These are phyloP conservation scores for Diospyros kaki DNA, from an alignment of 148 eudicot genomes.

Conservation along the genomic window DNA sequence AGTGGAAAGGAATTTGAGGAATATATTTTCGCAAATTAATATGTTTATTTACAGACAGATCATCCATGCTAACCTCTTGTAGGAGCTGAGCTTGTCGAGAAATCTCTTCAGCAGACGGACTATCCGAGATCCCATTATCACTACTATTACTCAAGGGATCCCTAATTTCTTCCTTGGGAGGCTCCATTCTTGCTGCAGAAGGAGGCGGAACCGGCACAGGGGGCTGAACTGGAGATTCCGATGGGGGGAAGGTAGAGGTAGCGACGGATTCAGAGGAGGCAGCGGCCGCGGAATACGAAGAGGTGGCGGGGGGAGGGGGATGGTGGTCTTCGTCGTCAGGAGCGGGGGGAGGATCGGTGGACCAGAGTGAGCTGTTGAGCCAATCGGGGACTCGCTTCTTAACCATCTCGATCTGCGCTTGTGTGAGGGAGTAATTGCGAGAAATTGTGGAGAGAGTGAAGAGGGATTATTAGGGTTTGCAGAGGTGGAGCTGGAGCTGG, in stretches of 20 bases:
- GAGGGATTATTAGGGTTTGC: slow-evolving; percentile 19
- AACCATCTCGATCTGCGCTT: slow-evolving; percentile 32
- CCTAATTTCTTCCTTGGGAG: slow-evolving; percentile 30
- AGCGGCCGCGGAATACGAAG: slow-evolving; percentile 12
- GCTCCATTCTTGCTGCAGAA: slow-evolving; percentile 24
- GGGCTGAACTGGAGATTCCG: slow-evolving; percentile 14
- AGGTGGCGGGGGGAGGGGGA: slow-evolving; percentile 19
- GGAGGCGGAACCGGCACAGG: slow-evolving; percentile 32
- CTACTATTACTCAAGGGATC: slow-evolving; percentile 36
- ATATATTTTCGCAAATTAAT: background rate
- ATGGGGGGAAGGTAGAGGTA: background rate
- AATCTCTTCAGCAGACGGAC: slow-evolving; percentile 48
- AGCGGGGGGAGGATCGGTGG: slow-evolving; percentile 35
- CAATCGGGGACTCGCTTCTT: slow-evolving; percentile 78
- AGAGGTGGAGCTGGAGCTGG: background rate
- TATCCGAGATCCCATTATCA: slow-evolving; percentile 30
- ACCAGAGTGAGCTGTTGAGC: slow-evolving; percentile 94
- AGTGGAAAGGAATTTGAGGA: too few relatives aligned
- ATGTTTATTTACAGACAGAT: background rate
- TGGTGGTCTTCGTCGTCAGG: slow-evolving; percentile 12
- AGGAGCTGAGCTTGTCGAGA: slow-evolving; percentile 77
- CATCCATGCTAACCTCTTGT: slow-evolving; percentile 52
- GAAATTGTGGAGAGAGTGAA: background rate
- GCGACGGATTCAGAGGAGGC: slow-evolving; percentile 10
- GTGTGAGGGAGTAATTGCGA: background rate